Conservation (phyloP, 192 early-diverging fungal species). For the Entomortierella lignicola region DNA sequence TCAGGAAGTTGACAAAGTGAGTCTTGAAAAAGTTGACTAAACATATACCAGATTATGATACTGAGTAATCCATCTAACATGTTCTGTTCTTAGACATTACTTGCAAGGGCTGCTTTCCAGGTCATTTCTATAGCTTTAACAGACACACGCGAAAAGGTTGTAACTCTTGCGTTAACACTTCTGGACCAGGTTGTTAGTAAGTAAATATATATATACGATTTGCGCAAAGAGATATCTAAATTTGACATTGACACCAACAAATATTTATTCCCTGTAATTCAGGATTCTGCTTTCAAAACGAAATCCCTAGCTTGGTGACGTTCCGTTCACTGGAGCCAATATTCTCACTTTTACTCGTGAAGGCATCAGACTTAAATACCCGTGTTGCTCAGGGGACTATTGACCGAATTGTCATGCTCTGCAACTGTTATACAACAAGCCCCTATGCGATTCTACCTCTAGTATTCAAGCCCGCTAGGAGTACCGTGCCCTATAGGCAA, state of each 20-base stretch:
- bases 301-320: slow-evolving; percentile 55
- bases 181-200: slow-evolving; percentile 60
- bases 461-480: slow-evolving; percentile 59
- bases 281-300: slow-evolving; percentile 63
- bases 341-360: slow-evolving; percentile 61
- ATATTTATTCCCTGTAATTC: slow-evolving; percentile 2
- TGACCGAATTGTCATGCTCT: slow-evolving; percentile 62
- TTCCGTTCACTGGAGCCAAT: slow-evolving; percentile 62
- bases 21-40: neutral
- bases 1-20: slow-evolving; percentile 20
- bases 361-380: slow-evolving; percentile 67
- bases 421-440: slow-evolving; percentile 58
- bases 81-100: slow-evolving; percentile 21
- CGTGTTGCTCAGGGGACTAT: slow-evolving; percentile 61
- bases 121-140: slow-evolving; percentile 60
- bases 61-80: neutral
- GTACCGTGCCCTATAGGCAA: slow-evolving; percentile 58
- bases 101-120: slow-evolving; percentile 63
- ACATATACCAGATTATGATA: neutral
- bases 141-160: slow-evolving; percentile 67
- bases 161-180: slow-evolving; percentile 56
- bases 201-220: neutral
- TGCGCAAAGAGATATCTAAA: neutral
- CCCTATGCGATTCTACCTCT: slow-evolving; percentile 66
- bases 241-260: neutral